phyloP scores from a whole-genome alignment of 257 asterid species.

The Mitragyna speciosa region DNA sequence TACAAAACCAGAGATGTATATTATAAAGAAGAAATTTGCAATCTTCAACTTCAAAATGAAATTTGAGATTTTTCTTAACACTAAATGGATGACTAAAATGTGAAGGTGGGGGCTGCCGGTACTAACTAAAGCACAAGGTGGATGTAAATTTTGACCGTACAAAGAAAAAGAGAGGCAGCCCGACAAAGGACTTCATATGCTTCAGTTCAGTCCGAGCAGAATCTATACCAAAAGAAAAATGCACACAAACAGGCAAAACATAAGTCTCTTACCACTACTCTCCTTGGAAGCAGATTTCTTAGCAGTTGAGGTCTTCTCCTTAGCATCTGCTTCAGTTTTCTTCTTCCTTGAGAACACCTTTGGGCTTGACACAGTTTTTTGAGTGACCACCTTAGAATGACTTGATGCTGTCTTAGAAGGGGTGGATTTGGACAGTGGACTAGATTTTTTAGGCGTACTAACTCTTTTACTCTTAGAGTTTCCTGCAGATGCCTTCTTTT shows the following conservation, averaged over 20 bases:
- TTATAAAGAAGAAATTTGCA: background rate
- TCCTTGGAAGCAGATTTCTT: constrained; percentile 55
- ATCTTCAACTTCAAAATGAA: background rate
- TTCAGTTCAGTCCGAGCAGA: background rate
- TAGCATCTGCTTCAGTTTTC: constrained; percentile 44
- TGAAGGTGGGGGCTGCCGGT: background rate
- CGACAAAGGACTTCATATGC: background rate
- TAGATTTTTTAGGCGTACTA: constrained; percentile 42
- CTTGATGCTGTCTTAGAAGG: constrained; percentile 51
- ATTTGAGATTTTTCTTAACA: background rate
- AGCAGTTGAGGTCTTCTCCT: constrained; percentile 51
- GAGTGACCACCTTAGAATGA: constrained; percentile 40
- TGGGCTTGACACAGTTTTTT: constrained; percentile 39
- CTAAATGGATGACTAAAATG: background rate
- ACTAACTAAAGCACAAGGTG: background rate
- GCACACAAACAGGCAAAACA: background rate
- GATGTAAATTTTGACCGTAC: background rate
- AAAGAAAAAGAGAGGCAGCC: background rate
- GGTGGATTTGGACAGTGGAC: constrained; percentile 53
- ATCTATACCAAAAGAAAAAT: background rate
- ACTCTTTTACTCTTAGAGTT: constrained; percentile 53
- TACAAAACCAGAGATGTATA: background rate
- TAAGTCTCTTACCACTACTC: constrained; percentile 56
- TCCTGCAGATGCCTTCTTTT: constrained; percentile 49
- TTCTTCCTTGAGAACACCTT: constrained; percentile 57